Base-by-base conservation (phyloP, 2,329 filamentous ascomycete species). In the Fulvia fulva region DNA sequence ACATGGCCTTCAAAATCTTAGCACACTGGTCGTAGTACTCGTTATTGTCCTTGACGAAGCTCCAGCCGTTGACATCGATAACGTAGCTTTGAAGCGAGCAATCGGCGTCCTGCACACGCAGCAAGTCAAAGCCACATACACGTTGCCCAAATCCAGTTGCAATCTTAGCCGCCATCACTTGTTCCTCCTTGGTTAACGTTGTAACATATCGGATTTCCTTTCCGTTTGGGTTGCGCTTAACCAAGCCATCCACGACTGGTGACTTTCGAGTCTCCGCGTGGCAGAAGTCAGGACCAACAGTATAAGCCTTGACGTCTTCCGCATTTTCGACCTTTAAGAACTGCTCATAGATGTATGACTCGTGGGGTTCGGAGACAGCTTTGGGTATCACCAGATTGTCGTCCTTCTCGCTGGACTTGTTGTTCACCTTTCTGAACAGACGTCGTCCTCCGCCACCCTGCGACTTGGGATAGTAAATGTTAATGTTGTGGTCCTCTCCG, bases 11-110 rank as follows among this genome's bases (percentile, higher is more conserved):
- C 53, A 99, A 78, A 51, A 97, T 96, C 59, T 81, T 87, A 22
- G 94, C 86, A 66, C 88, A 94, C 69, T 91, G 90, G 69, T 97
- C 90, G 73, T 99, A 99, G 74, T 99, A 99, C 60, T 96, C 92
- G 62, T 97, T 93, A 68, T 99, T 99, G 73, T 99, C 95, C 74
- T 99, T 99, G 73, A 99, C 94, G 69, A 99, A 99, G 71, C 93
- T 97, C 95, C 95, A 99, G 12, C 94, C 94, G 73, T 99, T 99
- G 67, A 99, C 94, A 69, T 99, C 94, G 65, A 99, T 99, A 51
- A 99, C 94, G 75, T 91, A 99, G 72, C 93, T 97, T 73, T 90
- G 90, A 19, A 57, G 37, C 16, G n/a, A 22, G 37, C 45, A 26
- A 23, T 56, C 45, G 22, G 45, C 51, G 16, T 91, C 90, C 51